A percentile compares a stretch with the other conserved stretches of the same genome.
These are phyloP conservation scores for Fragilaria radians DNA, from an alignment of 108 stramenopile genomes.

Conservation along the genomic window DNA sequence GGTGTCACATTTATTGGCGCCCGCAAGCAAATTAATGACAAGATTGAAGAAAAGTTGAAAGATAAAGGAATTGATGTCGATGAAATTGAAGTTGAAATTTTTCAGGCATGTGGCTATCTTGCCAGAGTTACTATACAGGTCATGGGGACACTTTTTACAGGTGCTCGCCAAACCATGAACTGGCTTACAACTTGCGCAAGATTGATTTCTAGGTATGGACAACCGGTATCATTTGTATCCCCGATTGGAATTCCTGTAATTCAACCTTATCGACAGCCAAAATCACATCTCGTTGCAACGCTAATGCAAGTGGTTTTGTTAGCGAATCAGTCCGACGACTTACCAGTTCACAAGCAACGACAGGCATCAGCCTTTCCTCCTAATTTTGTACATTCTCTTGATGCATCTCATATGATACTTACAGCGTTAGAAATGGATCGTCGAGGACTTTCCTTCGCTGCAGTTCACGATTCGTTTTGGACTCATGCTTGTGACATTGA, in stretches of 20 bases:
- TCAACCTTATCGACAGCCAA: conserved; percentile 91
- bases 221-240: conserved; percentile 97
- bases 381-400: conserved; percentile 98
- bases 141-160: conserved; percentile 91
- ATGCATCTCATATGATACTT: conserved; percentile 99
- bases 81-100: conserved; percentile 78
- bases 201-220: conserved; percentile 77
- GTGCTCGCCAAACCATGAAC: conserved; percentile 93
- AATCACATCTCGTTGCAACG: conserved; percentile 77
- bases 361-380: conserved; percentile 98
- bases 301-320: conserved; percentile 84
- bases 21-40: conserved; percentile 90
- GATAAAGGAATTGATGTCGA: conserved; percentile 71
- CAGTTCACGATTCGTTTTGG: conserved; percentile 99
- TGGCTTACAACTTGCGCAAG: conserved; percentile 90
- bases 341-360: conserved; percentile 78
- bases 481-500: conserved; percentile 96
- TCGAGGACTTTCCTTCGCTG: conserved; percentile 87
- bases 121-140: conserved; percentile 90
- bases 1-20: conserved; percentile 99
- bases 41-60: conserved; percentile 80
- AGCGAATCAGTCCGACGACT: conserved; percentile 69
- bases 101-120: conserved; percentile 80
- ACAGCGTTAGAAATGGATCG: conserved; percentile 95
- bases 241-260: conserved; percentile 97